Evolutionary conservation across 345 rosid species (phyloP), one percentile per base, ranked within the genome.

Genomic region (Dimocarpus longan): DNA sequence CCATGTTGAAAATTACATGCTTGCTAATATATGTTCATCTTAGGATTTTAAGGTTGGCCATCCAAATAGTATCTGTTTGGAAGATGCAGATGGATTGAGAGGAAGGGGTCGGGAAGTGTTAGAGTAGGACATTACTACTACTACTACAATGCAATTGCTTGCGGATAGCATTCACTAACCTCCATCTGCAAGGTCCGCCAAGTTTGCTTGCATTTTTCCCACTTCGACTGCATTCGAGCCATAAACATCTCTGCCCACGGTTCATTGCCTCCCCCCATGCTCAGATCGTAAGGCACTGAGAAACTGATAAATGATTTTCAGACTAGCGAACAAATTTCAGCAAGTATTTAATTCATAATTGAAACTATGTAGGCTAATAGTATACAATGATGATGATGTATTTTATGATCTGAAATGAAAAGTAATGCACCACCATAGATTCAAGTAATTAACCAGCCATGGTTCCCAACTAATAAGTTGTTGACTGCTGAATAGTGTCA

Each of bases 271-370:
- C 95, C 97, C 76, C 87, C 89, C 94, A 91, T 91, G 91, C 99
- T 95, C 83, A 92, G 85, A 24, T 93, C 97, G 74, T 86, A 93
- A 6, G 98, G 99, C 84, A 92, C 98, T 0, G 97, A 91, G 80
- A 95, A 95, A 81, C 99, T 95, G 90, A 68, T 0, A 50, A 18
- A 48, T 39, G 62, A 66, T 66, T 57, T 70, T 75, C 8, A 50
- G 43, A 48, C 10, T 21, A 62, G 10, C 39, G 19, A 68, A 44
- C 22, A 22, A 1, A 37, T 77, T 11, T 69, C 37, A 74, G 22
- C 66, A 70, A 6, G 54, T 43, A 21, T 18, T 1, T 18, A 74
- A 74, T 18, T 18, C 32, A 71, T 8, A 32, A 22, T 54, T 16
- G 15, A 12, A 18, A 73, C 19, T 26, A 39, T 10, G 28, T 19